These are phyloP conservation scores for Dendrocalamus sinicus DNA, from an alignment of 176 grass and related monocot genomes.

Conservation along the genomic window DNA sequence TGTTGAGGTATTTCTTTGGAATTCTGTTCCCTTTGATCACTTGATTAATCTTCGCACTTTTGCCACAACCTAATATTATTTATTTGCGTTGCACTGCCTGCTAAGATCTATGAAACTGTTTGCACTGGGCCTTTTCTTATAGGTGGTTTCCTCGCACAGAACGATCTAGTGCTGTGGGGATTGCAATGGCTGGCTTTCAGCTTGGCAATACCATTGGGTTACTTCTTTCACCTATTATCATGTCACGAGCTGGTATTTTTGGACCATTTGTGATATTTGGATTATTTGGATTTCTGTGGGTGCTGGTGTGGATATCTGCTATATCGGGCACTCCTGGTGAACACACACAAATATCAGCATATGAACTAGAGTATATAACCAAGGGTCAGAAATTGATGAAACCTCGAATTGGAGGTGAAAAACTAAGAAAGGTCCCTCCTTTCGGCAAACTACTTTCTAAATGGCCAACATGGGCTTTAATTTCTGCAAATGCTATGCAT, in stretches of 20 bases:
- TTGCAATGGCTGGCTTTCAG: slow-evolving; percentile 98
- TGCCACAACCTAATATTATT: slow-evolving; percentile 13
- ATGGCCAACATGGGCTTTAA: slow-evolving; percentile 96
- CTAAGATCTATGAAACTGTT: slow-evolving; percentile 34
- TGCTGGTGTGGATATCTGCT: slow-evolving; percentile 88
- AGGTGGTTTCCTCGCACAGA: slow-evolving; percentile 99
- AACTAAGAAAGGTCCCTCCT: slow-evolving; percentile 70
- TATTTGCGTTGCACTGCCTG: neutral
- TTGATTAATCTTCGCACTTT: slow-evolving; percentile 36
- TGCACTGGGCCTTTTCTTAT: slow-evolving; percentile 55
- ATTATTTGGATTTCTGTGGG: slow-evolving; percentile 98
- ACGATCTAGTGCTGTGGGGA: slow-evolving; percentile 86
- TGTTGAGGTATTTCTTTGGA: slow-evolving; percentile 72
- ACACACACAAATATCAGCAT: slow-evolving; percentile 81
- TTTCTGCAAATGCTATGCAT: slow-evolving; percentile 98
- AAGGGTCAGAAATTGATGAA: slow-evolving; percentile 68
- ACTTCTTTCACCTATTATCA: slow-evolving; percentile 93
- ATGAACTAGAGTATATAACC: slow-evolving; percentile 88
- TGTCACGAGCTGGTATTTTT: slow-evolving; percentile 81
- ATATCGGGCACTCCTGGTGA: slow-evolving; percentile 75
- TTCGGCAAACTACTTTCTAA: slow-evolving; percentile 89
- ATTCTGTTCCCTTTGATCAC: slow-evolving; percentile 11
- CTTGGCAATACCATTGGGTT: slow-evolving; percentile 85
- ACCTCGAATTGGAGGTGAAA: slow-evolving; percentile 58
- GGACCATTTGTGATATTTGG: slow-evolving; percentile 99